Percentiles rank a stretch among this genome's conserved stretches.
phyloP scores from a whole-genome alignment of 176 grass and related monocot genomes.

The Oryza punctata region DNA sequence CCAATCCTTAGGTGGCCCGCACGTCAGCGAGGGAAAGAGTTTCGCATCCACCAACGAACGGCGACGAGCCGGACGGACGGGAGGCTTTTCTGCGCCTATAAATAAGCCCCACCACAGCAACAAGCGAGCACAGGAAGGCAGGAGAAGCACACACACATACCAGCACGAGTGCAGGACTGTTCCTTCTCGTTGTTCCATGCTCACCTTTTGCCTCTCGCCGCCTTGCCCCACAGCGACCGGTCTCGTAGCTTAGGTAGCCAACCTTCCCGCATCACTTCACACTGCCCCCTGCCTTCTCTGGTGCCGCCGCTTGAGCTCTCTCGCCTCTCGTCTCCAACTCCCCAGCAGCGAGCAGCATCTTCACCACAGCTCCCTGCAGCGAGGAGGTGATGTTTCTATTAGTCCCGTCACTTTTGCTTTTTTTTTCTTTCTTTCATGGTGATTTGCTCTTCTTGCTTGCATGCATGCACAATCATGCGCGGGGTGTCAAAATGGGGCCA shows the following conservation, averaged over 20 bases:
- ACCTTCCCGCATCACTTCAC: background rate
- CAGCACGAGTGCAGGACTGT: background rate
- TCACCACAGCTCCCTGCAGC: background rate
- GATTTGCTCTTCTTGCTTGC: conserved; percentile 5
- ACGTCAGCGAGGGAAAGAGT: conserved; percentile 20
- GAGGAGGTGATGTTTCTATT: conserved; percentile 45
- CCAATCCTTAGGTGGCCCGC: conserved; percentile 3
- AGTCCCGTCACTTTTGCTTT: conserved; percentile 15
- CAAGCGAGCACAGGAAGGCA: conserved; percentile 4
- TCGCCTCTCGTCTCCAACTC: conserved; percentile 4
- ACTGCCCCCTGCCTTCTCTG: background rate
- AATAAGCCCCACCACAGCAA: conserved; percentile 60
- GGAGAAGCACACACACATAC: background rate
- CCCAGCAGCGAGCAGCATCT: background rate
- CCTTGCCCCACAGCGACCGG: conserved; percentile 8
- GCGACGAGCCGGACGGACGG: background rate
- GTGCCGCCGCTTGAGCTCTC: background rate
- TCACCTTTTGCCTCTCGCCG: background rate
- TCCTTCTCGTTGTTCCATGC: background rate
- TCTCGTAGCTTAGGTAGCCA: background rate
- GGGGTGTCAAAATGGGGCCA: conserved; percentile 16
- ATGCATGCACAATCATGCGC: conserved; percentile 42
- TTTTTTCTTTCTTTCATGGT: background rate
- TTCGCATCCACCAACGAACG: background rate
- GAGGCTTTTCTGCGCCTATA: conserved; percentile 45